Base-by-base conservation (phyloP, 2,329 filamentous ascomycete genomes). In the Metarhizium brunneum region DNA sequence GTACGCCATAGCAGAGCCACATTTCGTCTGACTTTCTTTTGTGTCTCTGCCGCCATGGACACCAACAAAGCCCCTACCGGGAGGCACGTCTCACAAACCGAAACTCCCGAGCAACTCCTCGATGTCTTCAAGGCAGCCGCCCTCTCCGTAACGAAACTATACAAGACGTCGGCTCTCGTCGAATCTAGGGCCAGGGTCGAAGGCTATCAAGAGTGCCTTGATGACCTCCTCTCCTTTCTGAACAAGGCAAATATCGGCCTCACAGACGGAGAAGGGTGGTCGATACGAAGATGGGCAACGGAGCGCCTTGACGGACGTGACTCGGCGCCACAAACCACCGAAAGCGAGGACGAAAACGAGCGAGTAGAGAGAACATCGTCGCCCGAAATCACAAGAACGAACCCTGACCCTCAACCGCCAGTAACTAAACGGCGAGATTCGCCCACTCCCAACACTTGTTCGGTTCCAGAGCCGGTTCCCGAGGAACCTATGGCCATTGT, bases 161-260 rank as follows among this genome's bases (percentile, higher is more conserved):
- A 97, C 76, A 96, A 96, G 73, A 92, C 86, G 43, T 92, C 92
- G 3, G 87, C 89, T 13, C 79, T 84, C 36, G 88, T 89, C 51
- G 86, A 94, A 68, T 79, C 86, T 52, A 85, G 86, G 64, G 85
- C 90, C 50, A 84, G 89, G 52, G 75, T 82, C 52, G 86, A 92
- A 43, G 94, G 94, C 30, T 97, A 96, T 64, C 92, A 96, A 69
- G 92, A 97, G 67, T 95, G 92, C 42, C 76, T 99, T 42, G 90
- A 96, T 60, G 92, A 97, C 62, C 76, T 99, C 5, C 74, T 96
- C n/a, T 73, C 79, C 16, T 95, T 95, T 62, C 75, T 97, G 54
- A 92, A 97, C 68, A 87, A 83, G 66, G 85, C 91, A 66, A 84
- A 89, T 60, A 77, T 95, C 55, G 90, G 90, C 0, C 68, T 94